Percentiles rank a stretch among this genome's conserved stretches.
Conservation (phyloP, 31 red algal species). For the Odonthalia washingtoniensis region DNA sequence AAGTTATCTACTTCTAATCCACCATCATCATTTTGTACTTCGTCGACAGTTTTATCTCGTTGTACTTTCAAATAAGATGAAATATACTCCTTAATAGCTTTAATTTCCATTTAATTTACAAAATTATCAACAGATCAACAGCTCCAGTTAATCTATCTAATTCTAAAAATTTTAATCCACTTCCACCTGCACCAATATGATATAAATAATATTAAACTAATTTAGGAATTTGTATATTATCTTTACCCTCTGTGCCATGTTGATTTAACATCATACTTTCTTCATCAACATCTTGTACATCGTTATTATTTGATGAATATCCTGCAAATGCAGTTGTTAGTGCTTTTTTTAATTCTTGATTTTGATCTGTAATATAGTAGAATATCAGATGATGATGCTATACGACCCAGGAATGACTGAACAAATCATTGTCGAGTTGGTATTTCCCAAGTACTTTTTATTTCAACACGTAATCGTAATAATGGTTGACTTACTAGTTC, state of each 20-base stretch:
- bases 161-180: conserved; percentile 80
- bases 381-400: conserved; percentile 51
- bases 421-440: conserved; percentile 67
- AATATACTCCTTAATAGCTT: conserved; percentile 76
- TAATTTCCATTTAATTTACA: conserved; percentile 72
- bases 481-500: conserved; percentile 64
- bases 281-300: conserved; percentile 28
- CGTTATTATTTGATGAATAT: conserved; percentile 2
- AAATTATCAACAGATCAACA: conserved; percentile 58
- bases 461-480: conserved; percentile 64
- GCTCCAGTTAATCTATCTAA: too few relatives aligned
- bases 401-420: conserved; percentile 48
- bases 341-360: conserved; percentile 24
- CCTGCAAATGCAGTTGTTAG: conserved; percentile 41
- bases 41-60: conserved; percentile 54
- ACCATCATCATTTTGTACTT: conserved; percentile 39
- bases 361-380: conserved; percentile 57
- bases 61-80: conserved; percentile 57
- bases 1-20: conserved; percentile 50
- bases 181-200: conserved; percentile 50
- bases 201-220: conserved; percentile 76
- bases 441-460: conserved; percentile 60
- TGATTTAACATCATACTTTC: conserved; percentile 41
- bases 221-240: conserved; percentile 69
- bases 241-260: conserved; percentile 5